Percentiles rank a stretch among this genome's conserved stretches.
phyloP scores from a whole-genome alignment of 495 filamentous ascomycete species.

The Penicillium simplicissimum region DNA sequence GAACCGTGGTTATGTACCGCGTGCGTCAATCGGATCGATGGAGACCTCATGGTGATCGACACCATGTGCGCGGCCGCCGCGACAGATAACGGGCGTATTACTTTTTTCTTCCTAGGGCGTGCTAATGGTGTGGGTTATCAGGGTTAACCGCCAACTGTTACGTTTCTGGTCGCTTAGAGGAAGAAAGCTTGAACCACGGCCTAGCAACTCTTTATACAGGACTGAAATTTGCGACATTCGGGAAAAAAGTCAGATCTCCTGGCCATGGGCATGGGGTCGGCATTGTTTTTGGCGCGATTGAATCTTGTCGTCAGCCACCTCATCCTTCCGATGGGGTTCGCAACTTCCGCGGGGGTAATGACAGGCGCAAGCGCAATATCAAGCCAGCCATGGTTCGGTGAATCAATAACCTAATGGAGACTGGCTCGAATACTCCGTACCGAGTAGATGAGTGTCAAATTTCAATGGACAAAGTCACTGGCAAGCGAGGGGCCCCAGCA shows the following conservation, averaged over 20 bases:
- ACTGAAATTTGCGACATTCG: neutral
- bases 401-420: neutral
- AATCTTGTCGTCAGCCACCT: conserved; percentile 12
- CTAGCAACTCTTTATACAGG: neutral
- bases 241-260: no score
- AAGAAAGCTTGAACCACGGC: neutral
- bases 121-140: neutral
- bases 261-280: neutral
- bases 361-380: neutral
- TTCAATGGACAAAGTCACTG: no score
- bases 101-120: neutral
- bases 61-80: neutral
- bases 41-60: conserved; percentile 2
- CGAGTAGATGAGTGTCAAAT: no score
- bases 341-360: neutral
- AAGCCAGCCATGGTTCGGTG: neutral
- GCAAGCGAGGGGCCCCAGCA: no score
- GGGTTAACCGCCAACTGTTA: neutral
- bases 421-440: neutral
- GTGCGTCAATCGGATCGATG: neutral
- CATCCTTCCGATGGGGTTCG: neutral
- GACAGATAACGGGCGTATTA: conserved; percentile 2
- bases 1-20: neutral
- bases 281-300: conserved; percentile 11
- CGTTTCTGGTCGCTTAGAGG: neutral